Evolutionary conservation across 2,329 filamentous ascomycete species (phyloP).

Genomic region (Fusarium sp.): DNA sequence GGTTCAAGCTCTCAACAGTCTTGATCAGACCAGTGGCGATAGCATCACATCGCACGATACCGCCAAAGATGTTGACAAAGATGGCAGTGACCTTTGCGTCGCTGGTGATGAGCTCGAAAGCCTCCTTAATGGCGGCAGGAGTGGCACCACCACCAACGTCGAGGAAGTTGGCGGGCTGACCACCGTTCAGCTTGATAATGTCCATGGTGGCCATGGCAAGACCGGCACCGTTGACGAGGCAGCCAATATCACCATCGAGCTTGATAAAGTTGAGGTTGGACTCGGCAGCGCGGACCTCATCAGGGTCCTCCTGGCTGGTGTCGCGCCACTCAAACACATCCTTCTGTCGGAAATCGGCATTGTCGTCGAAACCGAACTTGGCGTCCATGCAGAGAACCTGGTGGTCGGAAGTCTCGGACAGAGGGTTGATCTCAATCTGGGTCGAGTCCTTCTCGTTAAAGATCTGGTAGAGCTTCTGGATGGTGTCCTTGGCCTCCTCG

Average conservation of each 20-base stretch:
- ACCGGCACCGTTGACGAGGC: conserved; percentile 98
- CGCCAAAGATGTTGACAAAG: conserved; percentile 99
- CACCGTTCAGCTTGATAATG: conserved; percentile 99
- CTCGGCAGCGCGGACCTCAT: conserved; percentile 97
- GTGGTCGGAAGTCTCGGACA: conserved; percentile 98
- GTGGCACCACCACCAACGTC: conserved; percentile 98
- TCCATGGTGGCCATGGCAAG: conserved; percentile 99
- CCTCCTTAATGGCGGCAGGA: conserved; percentile 94
- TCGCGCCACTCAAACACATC: conserved; percentile 96
- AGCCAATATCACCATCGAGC: conserved; percentile 98
- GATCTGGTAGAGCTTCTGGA: conserved; percentile 99
- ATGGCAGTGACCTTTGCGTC: conserved; percentile 98
- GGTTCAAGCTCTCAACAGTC: conserved; percentile 93
- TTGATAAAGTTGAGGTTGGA: conserved; percentile 99
- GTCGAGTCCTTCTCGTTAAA: conserved; percentile 99
- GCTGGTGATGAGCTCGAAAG: conserved; percentile 98
- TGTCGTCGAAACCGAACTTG: conserved; percentile 99
- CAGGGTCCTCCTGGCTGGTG: conserved; percentile 92
- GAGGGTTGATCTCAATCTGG: conserved; percentile 99
- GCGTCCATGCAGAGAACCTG: conserved; percentile 99
- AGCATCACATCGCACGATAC: conserved; percentile 97
- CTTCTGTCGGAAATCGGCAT: conserved; percentile 98
- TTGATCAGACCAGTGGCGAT: conserved; percentile 97
- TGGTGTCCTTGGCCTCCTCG: conserved; percentile 93
- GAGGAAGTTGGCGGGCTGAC: conserved; percentile 96